Percentiles rank a stretch among this genome's conserved stretches.
Conservation (phyloP, 225 moss, liverwort and hornwort genomes). For the Straminergon stramineum region DNA sequence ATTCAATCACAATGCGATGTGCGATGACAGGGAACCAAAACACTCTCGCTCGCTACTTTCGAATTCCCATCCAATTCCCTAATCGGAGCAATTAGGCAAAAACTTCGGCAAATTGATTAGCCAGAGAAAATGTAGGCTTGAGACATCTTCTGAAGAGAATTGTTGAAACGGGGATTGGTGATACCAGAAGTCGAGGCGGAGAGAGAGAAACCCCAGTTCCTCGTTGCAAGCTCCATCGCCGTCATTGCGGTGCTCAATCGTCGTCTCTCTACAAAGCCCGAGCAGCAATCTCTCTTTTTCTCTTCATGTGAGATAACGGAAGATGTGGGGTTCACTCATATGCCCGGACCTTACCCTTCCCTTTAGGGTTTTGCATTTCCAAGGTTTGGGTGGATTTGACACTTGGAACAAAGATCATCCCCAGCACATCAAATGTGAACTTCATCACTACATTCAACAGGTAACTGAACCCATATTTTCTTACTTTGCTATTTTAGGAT, state of each 20-base stretch:
- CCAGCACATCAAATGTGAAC: neutral
- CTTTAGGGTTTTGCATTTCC: neutral
- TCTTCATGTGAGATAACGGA: neutral
- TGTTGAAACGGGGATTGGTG: neutral
- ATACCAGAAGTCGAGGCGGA: neutral
- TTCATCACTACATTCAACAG: neutral
- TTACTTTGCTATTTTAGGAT: no score
- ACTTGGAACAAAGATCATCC: neutral
- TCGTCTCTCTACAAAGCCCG: neutral
- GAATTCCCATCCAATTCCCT: neutral
- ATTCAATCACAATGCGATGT: neutral
- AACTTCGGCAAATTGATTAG: no score
- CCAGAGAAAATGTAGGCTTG: neutral
- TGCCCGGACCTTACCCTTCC: neutral
- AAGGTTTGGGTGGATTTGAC: neutral
- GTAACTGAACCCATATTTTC: neutral
- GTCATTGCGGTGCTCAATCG: neutral
- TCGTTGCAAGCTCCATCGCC: conserved; percentile 22
- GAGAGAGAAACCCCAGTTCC: neutral
- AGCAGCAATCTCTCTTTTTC: neutral
- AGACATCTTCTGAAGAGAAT: neutral
- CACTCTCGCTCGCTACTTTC: neutral
- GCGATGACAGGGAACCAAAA: neutral
- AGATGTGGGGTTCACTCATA: neutral
- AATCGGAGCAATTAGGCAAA: neutral